phyloP scores from a whole-genome alignment of 139 green algal genomes.

The Zygnema cylindricum region DNA sequence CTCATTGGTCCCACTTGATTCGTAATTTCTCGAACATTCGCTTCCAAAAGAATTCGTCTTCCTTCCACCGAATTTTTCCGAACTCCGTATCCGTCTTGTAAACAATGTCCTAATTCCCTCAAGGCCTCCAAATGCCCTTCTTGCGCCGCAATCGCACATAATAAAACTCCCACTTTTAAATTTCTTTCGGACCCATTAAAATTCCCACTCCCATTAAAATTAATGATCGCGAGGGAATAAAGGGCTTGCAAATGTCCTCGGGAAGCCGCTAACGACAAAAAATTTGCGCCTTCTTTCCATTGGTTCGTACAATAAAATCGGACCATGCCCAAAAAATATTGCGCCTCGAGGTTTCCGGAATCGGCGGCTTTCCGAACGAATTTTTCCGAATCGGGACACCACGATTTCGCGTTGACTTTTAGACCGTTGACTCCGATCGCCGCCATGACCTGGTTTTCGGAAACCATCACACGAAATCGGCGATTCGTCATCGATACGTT shows the following conservation, averaged over 20 bases:
- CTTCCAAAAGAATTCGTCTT: constrained; percentile 46
- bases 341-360: constrained; percentile 31
- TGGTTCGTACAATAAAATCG: constrained; percentile 49
- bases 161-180: constrained; percentile 32
- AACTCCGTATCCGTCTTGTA: constrained; percentile 59
- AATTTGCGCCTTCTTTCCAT: constrained; percentile 15
- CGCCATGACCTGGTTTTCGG: not conserved
- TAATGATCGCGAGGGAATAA: constrained; percentile 53
- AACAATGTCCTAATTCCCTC: constrained; percentile 59
- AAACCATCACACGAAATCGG: not conserved
- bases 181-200: constrained; percentile 20
- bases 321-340: constrained; percentile 48
- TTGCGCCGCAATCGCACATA: constrained; percentile 36
- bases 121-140: constrained; percentile 46
- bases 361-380: constrained; percentile 23
- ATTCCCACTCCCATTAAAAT: constrained; percentile 60
- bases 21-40: constrained; percentile 37
- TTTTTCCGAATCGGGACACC: not conserved
- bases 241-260: constrained; percentile 27
- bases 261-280: constrained; percentile 41
- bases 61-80: constrained; percentile 28
- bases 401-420: not conserved
- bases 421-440: not conserved
- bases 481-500: not conserved
- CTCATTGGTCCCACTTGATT: no score